Base-by-base conservation (phyloP, 2,329 filamentous ascomycete genomes). In the Diaporthe australafricana region DNA sequence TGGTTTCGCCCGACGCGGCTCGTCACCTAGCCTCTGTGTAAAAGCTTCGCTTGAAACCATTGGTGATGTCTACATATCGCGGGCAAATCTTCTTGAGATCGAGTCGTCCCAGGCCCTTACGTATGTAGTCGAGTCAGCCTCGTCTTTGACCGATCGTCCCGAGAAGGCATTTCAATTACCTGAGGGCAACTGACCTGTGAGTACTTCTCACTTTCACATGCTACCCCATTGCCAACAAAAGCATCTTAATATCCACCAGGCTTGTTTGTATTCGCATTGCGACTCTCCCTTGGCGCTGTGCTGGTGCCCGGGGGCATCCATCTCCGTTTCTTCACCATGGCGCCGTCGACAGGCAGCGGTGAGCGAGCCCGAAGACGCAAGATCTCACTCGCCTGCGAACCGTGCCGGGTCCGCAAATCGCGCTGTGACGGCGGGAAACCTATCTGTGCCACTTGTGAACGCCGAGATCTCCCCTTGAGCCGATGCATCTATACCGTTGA, bases 401-500 rank as follows among this genome's bases (percentile, higher is more conserved):
- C 81, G 4, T 85, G 84, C 68, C 78, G 83, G 35, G 79, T 82
- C 66, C 80, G 82, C 57, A 85, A 85, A 73, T 77, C 81, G 6
- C 80, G 81, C 1, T 85, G 83, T 68, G 83, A 85, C 73, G 83
- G 83, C 25, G 77, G 69, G n/a, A 84, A 84, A 74, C 84, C 84
- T 30, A 81, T 85, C 16, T 86, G 84, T 75, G 82, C 80, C n/a
- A 80, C 81, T 2, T 85, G 84, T 67, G 76, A 76, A 52, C 79
- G 80, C 16, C 79, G 82, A 16, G 78, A 77, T 2, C 76, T 81
- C 32, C 72, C 74, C 4, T 73, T 81, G 8, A 77, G 80, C 40
- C 78, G 77, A n/a, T 84, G 83, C 65, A 75, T 82, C 11, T 85
- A 84, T 75, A 82, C 77, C 27, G 72, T 78, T 2, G 79, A 80